Base-by-base conservation (phyloP, 768 basidiomycete genomes). In the Auricularia sp. region DNA sequence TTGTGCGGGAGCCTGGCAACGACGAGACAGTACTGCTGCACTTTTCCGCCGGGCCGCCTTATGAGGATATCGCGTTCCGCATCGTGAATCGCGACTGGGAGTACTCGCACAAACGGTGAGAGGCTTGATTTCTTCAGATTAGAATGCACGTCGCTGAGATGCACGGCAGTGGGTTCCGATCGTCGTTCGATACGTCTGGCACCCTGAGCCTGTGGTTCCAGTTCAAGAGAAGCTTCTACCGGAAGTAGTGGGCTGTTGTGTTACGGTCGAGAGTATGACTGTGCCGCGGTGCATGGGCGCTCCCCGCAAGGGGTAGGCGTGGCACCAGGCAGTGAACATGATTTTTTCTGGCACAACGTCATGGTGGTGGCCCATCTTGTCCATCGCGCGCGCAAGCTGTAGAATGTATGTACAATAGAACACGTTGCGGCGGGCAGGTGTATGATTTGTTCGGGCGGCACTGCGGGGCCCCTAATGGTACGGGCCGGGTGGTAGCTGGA, bases 51-150 rank as follows among this genome's bases (percentile, higher is more conserved):
- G 97, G 97, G 7, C 95, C 96, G 62, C 96, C 96, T 0, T 99
- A 99, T 73, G 96, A 99, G 76, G 97, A 98, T 69, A 95, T 98
- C 67, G 97, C 97, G 7, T 99, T 99, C 80, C 84, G 93, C 66
- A 96, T 99, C 67, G 96, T 99, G 65, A 93, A 97, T 71, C 84
- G 93, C 63, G 94, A 97, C 75, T 99, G 97, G 97, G 97, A 98
- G 70, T 96, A 92, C 75, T 95, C 93, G 45, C 95, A 98, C 72
- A 97, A 96, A 80, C 85, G 93, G 92, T 92, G 73, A 63, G 39
- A 42, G 13, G 39, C 39, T 7, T 42, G 39, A 42, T 42, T 42
- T 42, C 8, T 42, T 42, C 39, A 42, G 39, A 42, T 42, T 16
- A 29, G 36, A 45, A 63, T 36, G 47, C 65, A 16, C 29, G 35